A percentile compares a stretch with the other conserved stretches of the same genome.
phyloP scores from a whole-genome alignment of 75 land plant genomes.

The Adiantum capillusveneris region DNA sequence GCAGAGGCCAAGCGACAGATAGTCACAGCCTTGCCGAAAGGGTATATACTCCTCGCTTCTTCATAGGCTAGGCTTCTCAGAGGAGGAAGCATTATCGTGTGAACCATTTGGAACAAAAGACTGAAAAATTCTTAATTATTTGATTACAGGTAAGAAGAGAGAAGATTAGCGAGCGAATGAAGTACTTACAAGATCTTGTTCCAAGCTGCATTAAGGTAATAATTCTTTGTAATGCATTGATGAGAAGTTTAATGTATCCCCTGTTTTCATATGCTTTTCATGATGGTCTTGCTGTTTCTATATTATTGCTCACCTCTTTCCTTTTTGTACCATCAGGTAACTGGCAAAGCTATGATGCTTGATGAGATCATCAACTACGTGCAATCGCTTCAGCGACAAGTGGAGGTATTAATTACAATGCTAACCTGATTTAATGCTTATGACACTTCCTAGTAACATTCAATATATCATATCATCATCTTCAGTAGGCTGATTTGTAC shows the following conservation, averaged over 20 bases:
- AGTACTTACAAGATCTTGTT: constrained; percentile 79
- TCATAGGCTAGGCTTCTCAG: no score
- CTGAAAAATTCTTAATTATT: no score
- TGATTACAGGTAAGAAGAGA: constrained; percentile 75
- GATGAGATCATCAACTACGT: constrained; percentile 98
- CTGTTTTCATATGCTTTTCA: background rate
- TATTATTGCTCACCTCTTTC: background rate
- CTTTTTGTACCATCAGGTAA: constrained; percentile 25
- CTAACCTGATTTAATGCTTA: background rate
- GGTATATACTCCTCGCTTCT: no score
- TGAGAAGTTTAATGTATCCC: background rate
- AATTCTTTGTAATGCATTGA: background rate
- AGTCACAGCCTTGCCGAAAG: constrained; percentile 62
- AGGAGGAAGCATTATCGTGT: no score
- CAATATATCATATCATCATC: background rate
- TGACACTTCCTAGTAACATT: background rate
- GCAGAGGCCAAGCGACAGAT: constrained; percentile 60
- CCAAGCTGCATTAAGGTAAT: constrained; percentile 81
- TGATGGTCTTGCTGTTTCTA: no score
- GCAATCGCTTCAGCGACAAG: constrained; percentile 88
- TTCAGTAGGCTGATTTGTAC: background rate
- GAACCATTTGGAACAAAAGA: no score
- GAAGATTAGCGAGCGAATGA: constrained; percentile 95
- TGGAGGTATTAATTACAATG: constrained; percentile 47
- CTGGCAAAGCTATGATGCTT: constrained; percentile 96